Conservation (phyloP, 2,329 filamentous ascomycete genomes). For the Fusarium acutatum region DNA sequence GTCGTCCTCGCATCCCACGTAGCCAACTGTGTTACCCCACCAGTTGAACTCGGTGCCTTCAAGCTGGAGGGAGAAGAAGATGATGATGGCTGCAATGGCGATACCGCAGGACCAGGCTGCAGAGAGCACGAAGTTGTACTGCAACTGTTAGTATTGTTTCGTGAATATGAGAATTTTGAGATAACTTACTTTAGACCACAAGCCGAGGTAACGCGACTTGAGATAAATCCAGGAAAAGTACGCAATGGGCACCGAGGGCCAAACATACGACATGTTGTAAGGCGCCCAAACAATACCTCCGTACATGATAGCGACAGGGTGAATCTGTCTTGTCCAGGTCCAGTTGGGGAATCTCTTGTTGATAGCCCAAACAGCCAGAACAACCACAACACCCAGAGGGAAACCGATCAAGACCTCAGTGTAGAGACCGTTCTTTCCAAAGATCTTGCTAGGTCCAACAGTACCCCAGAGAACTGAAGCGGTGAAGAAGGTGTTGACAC, state of each 20-base stretch:
- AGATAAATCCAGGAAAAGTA: constrained; percentile 62
- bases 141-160: not conserved
- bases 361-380: constrained; percentile 52
- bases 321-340: constrained; percentile 55
- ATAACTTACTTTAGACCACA: constrained; percentile 63
- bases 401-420: constrained; percentile 59
- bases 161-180: too few species aligned
- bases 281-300: constrained; percentile 57
- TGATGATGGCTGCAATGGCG: constrained; percentile 60
- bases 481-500: constrained; percentile 65
- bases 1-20: constrained; percentile 53
- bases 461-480: constrained; percentile 65
- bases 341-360: constrained; percentile 53
- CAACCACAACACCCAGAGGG: constrained; percentile 57
- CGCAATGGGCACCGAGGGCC: constrained; percentile 61
- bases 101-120: constrained; percentile 60
- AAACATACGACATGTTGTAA: constrained; percentile 61
- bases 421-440: constrained; percentile 59
- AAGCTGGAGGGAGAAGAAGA: constrained; percentile 62
- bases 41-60: constrained; percentile 54
- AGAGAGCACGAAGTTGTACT: constrained; percentile 64
- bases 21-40: constrained; percentile 58
- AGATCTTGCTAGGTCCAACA: constrained; percentile 60
- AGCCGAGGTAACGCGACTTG: constrained; percentile 56
- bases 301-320: constrained; percentile 58